A percentile compares a stretch with the other conserved stretches of the same genome.
These are phyloP conservation scores for Eudorina sp. DNA, from an alignment of 139 green algal species.

Conservation along the genomic window DNA sequence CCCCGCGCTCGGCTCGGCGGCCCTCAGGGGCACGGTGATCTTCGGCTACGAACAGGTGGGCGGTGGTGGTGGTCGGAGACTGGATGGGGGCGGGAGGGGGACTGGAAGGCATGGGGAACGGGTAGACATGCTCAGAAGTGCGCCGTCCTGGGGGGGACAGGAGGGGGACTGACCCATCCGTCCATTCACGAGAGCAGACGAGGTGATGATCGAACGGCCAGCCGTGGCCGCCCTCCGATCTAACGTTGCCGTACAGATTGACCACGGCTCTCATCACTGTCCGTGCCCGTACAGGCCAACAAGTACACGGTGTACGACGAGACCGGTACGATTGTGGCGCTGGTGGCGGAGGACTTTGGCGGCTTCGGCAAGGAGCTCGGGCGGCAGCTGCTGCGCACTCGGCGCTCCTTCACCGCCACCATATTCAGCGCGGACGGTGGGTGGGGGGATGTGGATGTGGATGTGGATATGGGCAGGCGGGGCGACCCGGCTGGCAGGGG, in stretches of 20 bases:
- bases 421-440: slow-evolving; percentile 76
- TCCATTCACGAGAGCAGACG: not conserved
- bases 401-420: slow-evolving; percentile 84
- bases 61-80: not conserved
- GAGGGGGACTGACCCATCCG: not conserved
- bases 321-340: slow-evolving; percentile 44
- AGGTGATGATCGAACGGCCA: not conserved
- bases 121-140: too few species aligned
- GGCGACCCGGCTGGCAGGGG: not conserved
- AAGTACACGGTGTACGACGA: slow-evolving; percentile 86
- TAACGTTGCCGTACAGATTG: too few species aligned
- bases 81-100: not conserved
- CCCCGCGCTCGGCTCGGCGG: not conserved
- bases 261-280: too few species aligned
- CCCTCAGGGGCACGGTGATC: slow-evolving; percentile 85
- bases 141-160: too few species aligned
- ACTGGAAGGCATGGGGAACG: not conserved
- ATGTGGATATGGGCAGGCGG: not conserved
- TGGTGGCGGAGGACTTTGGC: slow-evolving; percentile 61
- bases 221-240: too few species aligned
- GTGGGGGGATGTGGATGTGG: not conserved
- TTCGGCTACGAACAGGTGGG: slow-evolving; percentile 88
- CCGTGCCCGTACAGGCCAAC: slow-evolving; percentile 68
- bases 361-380: slow-evolving; percentile 81
- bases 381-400: slow-evolving; percentile 83